phyloP scores from a whole-genome alignment of 208 protist species.

The Trichomonas gallinae region DNA sequence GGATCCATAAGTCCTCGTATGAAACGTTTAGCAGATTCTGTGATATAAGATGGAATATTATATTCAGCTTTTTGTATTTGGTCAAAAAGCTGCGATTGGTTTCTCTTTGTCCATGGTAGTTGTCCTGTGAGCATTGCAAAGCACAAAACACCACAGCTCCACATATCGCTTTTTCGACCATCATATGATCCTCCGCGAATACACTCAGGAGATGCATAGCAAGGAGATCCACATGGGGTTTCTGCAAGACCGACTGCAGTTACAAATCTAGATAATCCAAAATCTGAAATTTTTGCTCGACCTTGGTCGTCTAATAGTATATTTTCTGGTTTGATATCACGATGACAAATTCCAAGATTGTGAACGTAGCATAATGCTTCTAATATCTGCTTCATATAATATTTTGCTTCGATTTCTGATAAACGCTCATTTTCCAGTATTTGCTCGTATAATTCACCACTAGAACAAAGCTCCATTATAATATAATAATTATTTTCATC shows the following conservation, averaged over 20 bases:
- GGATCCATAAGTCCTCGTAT: background rate
- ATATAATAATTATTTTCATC: background rate
- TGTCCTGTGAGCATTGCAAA: background rate
- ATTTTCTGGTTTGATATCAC: conserved; percentile 16
- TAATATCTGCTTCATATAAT: background rate
- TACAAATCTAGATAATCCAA: background rate
- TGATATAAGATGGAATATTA: background rate
- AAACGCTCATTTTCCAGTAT: background rate
- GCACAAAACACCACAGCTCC: background rate
- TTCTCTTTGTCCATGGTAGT: conserved; percentile 15
- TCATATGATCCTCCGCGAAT: background rate
- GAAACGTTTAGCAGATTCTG: background rate
- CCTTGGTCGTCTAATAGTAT: background rate
- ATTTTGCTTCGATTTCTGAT: background rate
- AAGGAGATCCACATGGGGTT: background rate
- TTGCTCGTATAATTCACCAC: background rate
- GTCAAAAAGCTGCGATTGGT: background rate
- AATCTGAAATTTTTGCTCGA: background rate
- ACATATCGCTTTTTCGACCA: background rate
- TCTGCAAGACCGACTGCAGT: background rate
- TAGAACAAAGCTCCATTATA: background rate
- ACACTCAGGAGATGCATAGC: background rate
- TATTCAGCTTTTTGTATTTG: conserved; percentile 5
- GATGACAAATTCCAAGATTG: background rate
- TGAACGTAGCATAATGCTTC: background rate